phyloP scores from a whole-genome alignment of 306 rosid species.

The Acacia confusa region DNA sequence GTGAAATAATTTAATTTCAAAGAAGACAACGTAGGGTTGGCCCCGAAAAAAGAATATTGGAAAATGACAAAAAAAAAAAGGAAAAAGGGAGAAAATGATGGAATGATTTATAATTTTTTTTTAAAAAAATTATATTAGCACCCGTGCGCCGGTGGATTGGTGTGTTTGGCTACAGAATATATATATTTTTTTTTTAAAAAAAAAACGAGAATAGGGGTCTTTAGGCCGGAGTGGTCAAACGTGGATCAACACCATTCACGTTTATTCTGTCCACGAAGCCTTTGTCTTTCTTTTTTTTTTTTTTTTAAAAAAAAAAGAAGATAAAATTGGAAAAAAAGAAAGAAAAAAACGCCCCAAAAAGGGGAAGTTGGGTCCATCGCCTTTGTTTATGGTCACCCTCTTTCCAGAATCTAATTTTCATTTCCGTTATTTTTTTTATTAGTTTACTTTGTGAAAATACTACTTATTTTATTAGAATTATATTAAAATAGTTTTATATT shows the following conservation, averaged over 20 bases:
- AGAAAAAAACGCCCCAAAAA: background rate
- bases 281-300: background rate
- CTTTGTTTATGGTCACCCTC: slow-evolving; percentile 37
- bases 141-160: slow-evolving; percentile 41
- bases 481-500: too few species aligned
- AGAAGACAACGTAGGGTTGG: background rate
- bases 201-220: slow-evolving; percentile 1
- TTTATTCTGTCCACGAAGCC: background rate
- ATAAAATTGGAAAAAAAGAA: too few species aligned
- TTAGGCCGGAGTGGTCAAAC: background rate
- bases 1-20: background rate
- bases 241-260: background rate
- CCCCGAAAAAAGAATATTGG: background rate
- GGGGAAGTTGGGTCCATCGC: slow-evolving; percentile 39
- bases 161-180: slow-evolving; percentile 15
- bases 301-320: too few species aligned
- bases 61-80: background rate
- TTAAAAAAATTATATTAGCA: background rate
- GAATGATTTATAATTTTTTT: background rate
- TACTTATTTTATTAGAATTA: too few species aligned
- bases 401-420: background rate
- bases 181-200: too few species aligned
- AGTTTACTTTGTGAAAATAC: too few species aligned
- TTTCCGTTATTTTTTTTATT: background rate
- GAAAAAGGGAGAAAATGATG: background rate